Conservation (phyloP, 1,284 basidiomycete species). For the Psilocybe mexicana region DNA sequence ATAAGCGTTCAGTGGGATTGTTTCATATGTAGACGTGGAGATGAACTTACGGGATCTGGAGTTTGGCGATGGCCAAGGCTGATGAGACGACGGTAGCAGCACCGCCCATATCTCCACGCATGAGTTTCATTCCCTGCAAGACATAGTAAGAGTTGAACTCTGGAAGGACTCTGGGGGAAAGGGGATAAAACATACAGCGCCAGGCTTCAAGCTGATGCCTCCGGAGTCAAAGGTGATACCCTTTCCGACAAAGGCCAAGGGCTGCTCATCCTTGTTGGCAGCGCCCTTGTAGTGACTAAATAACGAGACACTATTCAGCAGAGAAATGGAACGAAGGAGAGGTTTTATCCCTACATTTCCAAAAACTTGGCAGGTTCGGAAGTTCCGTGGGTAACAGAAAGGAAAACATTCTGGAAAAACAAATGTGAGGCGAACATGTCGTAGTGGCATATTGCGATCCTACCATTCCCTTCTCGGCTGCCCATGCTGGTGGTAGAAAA, state of each 20-base stretch:
- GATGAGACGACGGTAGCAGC: slow-evolving; percentile 79
- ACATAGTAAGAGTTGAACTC: neutral
- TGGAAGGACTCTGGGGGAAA: neutral
- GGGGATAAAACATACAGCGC: slow-evolving; percentile 51
- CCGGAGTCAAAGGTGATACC: slow-evolving; percentile 90
- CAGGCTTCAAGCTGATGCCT: slow-evolving; percentile 85
- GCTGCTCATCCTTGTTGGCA: slow-evolving; percentile 51
- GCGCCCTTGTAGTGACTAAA: slow-evolving; percentile 81
- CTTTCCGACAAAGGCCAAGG: slow-evolving; percentile 84
- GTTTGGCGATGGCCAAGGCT: slow-evolving; percentile 78
- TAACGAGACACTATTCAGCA: neutral
- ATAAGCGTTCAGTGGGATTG: neutral
- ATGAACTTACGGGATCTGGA: slow-evolving; percentile 65
- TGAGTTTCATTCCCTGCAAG: slow-evolving; percentile 70
- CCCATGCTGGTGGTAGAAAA: slow-evolving; percentile 57
- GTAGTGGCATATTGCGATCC: slow-evolving; percentile 1
- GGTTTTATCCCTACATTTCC: slow-evolving; percentile 62
- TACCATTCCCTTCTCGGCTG: slow-evolving; percentile 81
- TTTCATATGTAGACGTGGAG: slow-evolving; percentile 1
- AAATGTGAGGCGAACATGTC: neutral
- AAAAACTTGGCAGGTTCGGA: slow-evolving; percentile 85
- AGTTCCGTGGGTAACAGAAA: slow-evolving; percentile 85
- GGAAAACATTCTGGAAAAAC: slow-evolving; percentile 67
- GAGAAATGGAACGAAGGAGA: neutral
- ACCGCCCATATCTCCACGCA: slow-evolving; percentile 88